phyloP scores from a whole-genome alignment of 2,329 filamentous ascomycete species.

The Domatiomyces globalis region DNA sequence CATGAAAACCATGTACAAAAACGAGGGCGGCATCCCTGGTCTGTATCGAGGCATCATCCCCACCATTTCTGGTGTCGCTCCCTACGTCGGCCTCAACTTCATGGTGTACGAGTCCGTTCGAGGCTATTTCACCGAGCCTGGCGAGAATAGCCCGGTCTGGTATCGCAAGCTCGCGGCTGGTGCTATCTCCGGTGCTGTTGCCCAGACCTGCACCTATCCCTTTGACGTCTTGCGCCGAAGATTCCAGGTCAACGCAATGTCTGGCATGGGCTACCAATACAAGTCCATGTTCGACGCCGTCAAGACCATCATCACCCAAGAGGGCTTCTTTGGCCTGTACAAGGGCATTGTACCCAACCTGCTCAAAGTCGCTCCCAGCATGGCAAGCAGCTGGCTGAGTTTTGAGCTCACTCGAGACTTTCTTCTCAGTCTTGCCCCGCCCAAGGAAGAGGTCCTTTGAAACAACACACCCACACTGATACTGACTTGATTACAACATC shows the following conservation, averaged over 20 bases:
- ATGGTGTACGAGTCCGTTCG: constrained; percentile 93
- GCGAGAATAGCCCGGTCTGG: constrained; percentile 67
- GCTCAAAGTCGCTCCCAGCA: constrained; percentile 92
- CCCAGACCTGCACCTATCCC: constrained; percentile 95
- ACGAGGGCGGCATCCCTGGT: constrained; percentile 69
- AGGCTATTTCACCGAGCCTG: constrained; percentile 70
- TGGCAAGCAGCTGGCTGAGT: constrained; percentile 96
- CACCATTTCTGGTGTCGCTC: constrained; percentile 86
- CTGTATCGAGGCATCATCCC: constrained; percentile 92
- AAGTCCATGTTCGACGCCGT: constrained; percentile 75
- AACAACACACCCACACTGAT: neutral
- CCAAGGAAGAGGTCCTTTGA: constrained; percentile 5
- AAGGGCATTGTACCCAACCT: constrained; percentile 93
- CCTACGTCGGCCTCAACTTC: constrained; percentile 95
- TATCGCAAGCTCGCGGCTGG: constrained; percentile 74
- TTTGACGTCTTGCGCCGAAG: constrained; percentile 88
- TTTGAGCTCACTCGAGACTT: constrained; percentile 90
- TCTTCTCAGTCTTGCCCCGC: constrained; percentile 36
- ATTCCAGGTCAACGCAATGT: constrained; percentile 99
- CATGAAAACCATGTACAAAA: constrained; percentile 70
- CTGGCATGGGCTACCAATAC: constrained; percentile 93
- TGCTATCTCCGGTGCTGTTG: constrained; percentile 87
- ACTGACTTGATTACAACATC: neutral
- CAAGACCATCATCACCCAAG: constrained; percentile 63
- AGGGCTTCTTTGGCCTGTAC: constrained; percentile 76